Evolutionary conservation across 140 eudicot genomes (phyloP), one percentile per base, ranked within the genome.

Genomic region (Senecio squalidus): DNA sequence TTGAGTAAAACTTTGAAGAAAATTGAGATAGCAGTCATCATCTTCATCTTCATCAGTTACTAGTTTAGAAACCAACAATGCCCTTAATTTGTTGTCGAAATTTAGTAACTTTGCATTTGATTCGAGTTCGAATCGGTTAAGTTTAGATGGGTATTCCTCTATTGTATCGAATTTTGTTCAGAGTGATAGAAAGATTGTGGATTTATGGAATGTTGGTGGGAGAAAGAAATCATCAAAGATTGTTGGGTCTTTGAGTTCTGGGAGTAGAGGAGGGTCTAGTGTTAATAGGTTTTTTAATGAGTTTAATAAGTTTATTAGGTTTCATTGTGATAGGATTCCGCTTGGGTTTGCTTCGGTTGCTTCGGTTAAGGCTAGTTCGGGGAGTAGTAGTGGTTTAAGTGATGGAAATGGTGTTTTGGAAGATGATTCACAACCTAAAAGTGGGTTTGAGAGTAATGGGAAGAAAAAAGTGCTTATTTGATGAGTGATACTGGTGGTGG

Each of bases 401-500:
- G 81, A 61, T 14, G 80, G 72, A 22, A 64, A 64, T 69, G 84
- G 74, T 48, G 81, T 75, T 48, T 80, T 78, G 74, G 94, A 79
- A 75, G 86, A 71, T 44, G 87, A 62, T 1, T 24, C 66, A 21
- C 36, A 74, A 46, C 77, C 91, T 41, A 36, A 59, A 15, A 73
- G 77, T 77, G 95, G 77, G 34, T 73, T 68, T 65, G 82, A 27
- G 47, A 16, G 69, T 4, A 80, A 77, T 27, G 66, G 49, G 16
- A 76, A 81, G 43, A 92, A 92, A 46, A 87, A 85, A 14, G 98
- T 92, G 64, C 66, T 92, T 3, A 92, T 92, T 78, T 92, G 87
- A 92, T 92, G 98, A 92, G 98, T 61, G 98, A 92, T 54, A 92
- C 98, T 15, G 98, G 98, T 58, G 98, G 98, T 5, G 98, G 98